A percentile compares a stretch with the other conserved stretches of the same genome.
phyloP scores from a whole-genome alignment of 2,329 filamentous ascomycete genomes.

The Stachybotrys elegans region DNA sequence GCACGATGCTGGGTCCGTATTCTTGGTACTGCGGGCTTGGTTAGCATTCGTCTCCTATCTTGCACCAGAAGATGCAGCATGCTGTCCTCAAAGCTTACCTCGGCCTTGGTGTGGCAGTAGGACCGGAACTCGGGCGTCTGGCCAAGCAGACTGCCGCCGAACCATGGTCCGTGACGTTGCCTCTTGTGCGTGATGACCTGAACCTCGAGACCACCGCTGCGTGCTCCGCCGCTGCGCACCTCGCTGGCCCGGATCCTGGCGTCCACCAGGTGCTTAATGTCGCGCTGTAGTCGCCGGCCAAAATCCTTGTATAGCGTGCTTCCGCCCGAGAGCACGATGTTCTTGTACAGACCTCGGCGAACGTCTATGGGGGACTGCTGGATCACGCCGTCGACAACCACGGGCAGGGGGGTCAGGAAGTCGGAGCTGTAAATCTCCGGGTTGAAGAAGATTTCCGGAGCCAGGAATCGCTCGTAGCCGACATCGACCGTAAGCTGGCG shows the following conservation, averaged over 20 bases:
- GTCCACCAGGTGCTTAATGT: slow-evolving; percentile 95
- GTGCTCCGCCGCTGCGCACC: slow-evolving; percentile 83
- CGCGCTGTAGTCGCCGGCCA: slow-evolving; percentile 88
- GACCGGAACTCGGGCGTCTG: slow-evolving; percentile 98
- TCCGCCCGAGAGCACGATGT: slow-evolving; percentile 95
- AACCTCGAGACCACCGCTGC: slow-evolving; percentile 90
- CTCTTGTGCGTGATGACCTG: slow-evolving; percentile 97
- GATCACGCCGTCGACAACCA: slow-evolving; percentile 93
- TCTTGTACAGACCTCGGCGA: slow-evolving; percentile 95
- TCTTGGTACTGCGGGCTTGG: slow-evolving; percentile 71
- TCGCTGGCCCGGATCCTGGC: slow-evolving; percentile 90
- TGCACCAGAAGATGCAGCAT: too few species aligned
- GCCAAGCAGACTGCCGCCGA: slow-evolving; percentile 90
- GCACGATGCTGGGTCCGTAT: slow-evolving; percentile 90
- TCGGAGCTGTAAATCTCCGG: slow-evolving; percentile 99
- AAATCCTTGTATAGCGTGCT: slow-evolving; percentile 99
- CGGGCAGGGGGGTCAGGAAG: slow-evolving; percentile 91
- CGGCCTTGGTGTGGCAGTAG: slow-evolving; percentile 93
- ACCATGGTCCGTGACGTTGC: slow-evolving; percentile 97
- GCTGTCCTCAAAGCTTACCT: slow-evolving; percentile 40
- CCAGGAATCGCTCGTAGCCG: slow-evolving; percentile 95
- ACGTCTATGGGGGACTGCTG: slow-evolving; percentile 98
- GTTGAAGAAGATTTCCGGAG: slow-evolving; percentile 99
- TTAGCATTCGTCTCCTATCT: slow-evolving; percentile 12
- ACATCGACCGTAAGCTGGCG: slow-evolving; percentile 83